Percentiles rank a stretch among this genome's conserved stretches.
Evolutionary conservation across 768 basidiomycete genomes (phyloP).

Genomic region (Russula dissimulans): DNA sequence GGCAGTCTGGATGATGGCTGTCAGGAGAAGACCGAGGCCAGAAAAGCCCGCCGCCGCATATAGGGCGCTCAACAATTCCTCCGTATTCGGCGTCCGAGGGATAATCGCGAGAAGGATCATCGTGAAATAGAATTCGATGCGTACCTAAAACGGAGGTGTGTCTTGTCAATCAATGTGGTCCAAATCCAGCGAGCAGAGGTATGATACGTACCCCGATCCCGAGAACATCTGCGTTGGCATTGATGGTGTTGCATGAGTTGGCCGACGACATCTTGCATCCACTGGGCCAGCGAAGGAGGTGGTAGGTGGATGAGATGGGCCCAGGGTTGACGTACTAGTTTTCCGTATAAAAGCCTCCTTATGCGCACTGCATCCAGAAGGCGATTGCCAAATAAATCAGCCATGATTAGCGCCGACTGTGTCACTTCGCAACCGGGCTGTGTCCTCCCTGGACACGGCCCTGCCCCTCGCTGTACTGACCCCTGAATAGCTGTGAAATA

Average conservation of each 20-base stretch:
- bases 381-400: no score
- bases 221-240: background rate
- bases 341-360: no score
- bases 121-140: conserved; percentile 12
- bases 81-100: conserved; percentile 3
- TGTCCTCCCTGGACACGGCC: no score
- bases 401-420: no score
- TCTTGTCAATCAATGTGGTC: background rate
- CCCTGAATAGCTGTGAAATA: no score
- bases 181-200: background rate
- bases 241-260: background rate
- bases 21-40: conserved; percentile 12
- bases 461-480: no score
- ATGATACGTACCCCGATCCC: conserved; percentile 1
- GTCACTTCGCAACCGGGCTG: no score
- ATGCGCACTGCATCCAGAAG: no score
- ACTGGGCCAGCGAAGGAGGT: background rate
- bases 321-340: no score
- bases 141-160: background rate
- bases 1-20: conserved; percentile 5
- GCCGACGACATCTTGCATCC: background rate
- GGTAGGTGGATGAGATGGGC: no score
- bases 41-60: conserved; percentile 2
- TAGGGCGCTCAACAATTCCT: background rate
- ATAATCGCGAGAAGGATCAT: conserved; percentile 5